Percentiles rank a stretch among this genome's conserved stretches.
phyloP scores from a whole-genome alignment of 2,329 filamentous ascomycete genomes.

The Sarocladium strictum region DNA sequence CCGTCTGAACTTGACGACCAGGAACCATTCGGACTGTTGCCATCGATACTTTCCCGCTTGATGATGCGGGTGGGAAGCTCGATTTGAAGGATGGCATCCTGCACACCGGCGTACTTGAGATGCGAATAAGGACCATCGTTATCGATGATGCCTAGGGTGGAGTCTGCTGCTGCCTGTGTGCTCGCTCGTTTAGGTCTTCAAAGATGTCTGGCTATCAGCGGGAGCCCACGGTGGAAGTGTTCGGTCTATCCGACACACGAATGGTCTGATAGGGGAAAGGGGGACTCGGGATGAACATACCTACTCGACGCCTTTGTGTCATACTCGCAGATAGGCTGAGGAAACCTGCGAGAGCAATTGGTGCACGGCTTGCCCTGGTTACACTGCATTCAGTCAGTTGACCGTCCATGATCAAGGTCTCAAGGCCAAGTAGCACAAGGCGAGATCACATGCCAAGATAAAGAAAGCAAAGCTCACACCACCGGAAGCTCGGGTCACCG shows the following conservation, averaged over 20 bases:
- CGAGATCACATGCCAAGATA: no score
- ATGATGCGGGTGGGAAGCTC: slow-evolving; percentile 15
- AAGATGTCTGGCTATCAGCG: neutral
- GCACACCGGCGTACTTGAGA: slow-evolving; percentile 27
- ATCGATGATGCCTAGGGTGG: slow-evolving; percentile 16
- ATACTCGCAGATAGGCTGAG: slow-evolving; percentile 46
- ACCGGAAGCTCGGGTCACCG: neutral
- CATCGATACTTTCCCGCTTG: neutral
- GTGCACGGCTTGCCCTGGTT: slow-evolving; percentile 48
- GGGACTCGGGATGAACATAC: slow-evolving; percentile 10
- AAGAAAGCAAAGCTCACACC: neutral
- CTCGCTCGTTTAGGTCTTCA: slow-evolving; percentile 3
- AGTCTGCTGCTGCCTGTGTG: slow-evolving; percentile 3
- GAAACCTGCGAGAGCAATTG: slow-evolving; percentile 47
- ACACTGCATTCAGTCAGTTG: slow-evolving; percentile 30
- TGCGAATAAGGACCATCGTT: slow-evolving; percentile 27
- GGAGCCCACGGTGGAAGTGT: slow-evolving; percentile 8
- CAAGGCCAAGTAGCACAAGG: no score
- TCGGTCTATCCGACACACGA: neutral
- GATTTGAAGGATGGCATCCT: slow-evolving; percentile 28
- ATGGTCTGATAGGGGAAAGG: neutral
- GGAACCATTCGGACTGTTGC: neutral
- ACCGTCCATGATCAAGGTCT: no score
- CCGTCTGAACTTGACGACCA: neutral
- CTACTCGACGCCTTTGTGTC: slow-evolving; percentile 18